phyloP scores from a whole-genome alignment of 2,329 filamentous ascomycete genomes.

The Metarhizium anisopliae region DNA sequence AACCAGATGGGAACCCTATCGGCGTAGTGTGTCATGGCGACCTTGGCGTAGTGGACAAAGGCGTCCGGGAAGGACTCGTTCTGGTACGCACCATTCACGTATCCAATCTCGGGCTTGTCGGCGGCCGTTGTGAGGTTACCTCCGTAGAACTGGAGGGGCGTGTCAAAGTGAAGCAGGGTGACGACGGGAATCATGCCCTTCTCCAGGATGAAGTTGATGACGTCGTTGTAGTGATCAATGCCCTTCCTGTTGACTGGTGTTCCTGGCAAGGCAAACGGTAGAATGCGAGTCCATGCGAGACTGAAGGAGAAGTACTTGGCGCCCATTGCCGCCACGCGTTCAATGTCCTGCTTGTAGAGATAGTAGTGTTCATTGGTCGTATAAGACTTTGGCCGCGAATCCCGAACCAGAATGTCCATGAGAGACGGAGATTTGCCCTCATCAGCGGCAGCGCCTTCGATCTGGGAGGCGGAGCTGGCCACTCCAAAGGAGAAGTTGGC shows the following conservation, averaged over 20 bases:
- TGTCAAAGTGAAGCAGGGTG: constrained; percentile 41
- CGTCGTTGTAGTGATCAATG: constrained; percentile 44
- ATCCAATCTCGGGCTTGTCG: constrained; percentile 22
- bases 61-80: constrained; percentile 38
- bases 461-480: constrained; percentile 34
- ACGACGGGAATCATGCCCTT: constrained; percentile 40
- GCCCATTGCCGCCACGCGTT: constrained; percentile 40
- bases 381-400: constrained; percentile 19
- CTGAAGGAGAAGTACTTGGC: constrained; percentile 43
- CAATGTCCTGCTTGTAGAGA: constrained; percentile 47
- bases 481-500: constrained; percentile 39
- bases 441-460: constrained; percentile 35
- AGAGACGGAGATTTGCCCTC: constrained; percentile 34
- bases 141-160: constrained; percentile 31
- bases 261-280: constrained; percentile 40
- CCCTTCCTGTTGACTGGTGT: constrained; percentile 42
- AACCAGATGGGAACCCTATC: constrained; percentile 43
- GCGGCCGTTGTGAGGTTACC: constrained; percentile 19
- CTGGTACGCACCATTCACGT: constrained; percentile 33
- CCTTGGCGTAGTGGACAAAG: constrained; percentile 44
- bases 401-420: constrained; percentile 29
- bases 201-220: constrained; percentile 39
- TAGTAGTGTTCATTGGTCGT: constrained; percentile 44
- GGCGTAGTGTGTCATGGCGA: constrained; percentile 40
- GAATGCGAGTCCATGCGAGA: constrained; percentile 41